Evolutionary conservation across 1,139 yeast species (phyloP), one percentile per base, ranked within the genome.

Genomic region (Geotrichum carabidarum): DNA sequence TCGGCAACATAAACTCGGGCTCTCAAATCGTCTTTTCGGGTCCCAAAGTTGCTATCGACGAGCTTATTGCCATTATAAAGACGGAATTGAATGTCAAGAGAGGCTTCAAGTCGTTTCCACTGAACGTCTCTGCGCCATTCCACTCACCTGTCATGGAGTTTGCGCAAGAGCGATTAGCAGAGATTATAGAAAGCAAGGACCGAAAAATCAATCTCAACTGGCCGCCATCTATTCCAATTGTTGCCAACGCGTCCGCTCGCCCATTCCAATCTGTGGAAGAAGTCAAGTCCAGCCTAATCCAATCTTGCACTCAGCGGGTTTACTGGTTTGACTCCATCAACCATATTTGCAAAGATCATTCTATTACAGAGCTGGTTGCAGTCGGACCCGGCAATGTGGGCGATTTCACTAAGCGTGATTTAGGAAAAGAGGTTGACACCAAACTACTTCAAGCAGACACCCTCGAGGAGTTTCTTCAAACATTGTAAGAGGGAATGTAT

Each of bases 121-220:
- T 81, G 48, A 77, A 79, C 0, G 84, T 80, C 1, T 67, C 74
- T 2, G 77, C 81, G 1, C 84, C 86, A 6, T 81, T 81, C 65
- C 86, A 81, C 63, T 76, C 74, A 49, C 59, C 66, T 1, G 59
- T 72, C 18, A 69, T 81, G 63, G 56, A 58, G 27, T 67, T 70
- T 0, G 77, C 81, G 1, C 77, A 74, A 54, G 53, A 59, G 1
- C 43, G 56, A 11, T 64, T 72, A 55, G 45, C 27, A 52, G 57
- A 17, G 54, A 61, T 34, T 54, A 65, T 11, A 38, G 54, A 41
- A 45, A 53, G 32, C 18, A 44, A 30, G 40, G 37, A 38, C 17
- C 18, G 30, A 18, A 22, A 45, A 4, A 54, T 57, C 3, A 27
- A 50, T 1, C 57, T 68, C 57, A 44, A 46, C 8, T 69, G 65